phyloP scores from a whole-genome alignment of 345 rosid genomes.

The Hypericum androsaemum region DNA sequence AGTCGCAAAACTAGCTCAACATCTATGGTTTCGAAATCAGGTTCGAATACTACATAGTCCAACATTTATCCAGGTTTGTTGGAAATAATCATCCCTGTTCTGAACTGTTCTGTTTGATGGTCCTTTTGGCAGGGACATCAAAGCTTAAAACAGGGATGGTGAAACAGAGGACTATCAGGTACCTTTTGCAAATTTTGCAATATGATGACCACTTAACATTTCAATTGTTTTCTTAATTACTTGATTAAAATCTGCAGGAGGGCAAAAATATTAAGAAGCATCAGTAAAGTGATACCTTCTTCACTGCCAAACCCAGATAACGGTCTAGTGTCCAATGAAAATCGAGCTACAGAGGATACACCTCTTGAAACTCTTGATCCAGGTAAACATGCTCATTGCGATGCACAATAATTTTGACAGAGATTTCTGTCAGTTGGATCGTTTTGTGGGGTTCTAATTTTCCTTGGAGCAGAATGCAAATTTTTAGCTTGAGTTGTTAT shows the following conservation, averaged over 20 bases:
- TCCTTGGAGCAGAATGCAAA: too few relatives aligned
- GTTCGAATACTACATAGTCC: conserved; percentile 16
- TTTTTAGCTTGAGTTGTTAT: too few relatives aligned
- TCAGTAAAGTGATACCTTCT: conserved; percentile 23
- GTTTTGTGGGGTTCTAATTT: background rate
- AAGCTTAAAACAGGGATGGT: conserved; percentile 51
- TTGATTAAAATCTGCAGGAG: conserved; percentile 31
- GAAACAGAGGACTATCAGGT: conserved; percentile 75
- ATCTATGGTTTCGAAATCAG: conserved; percentile 44
- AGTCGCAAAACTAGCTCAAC: conserved; percentile 48
- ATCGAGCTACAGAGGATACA: conserved; percentile 19
- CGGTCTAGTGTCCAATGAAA: conserved; percentile 33
- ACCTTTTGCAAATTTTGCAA: conserved; percentile 6
- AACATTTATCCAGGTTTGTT: background rate
- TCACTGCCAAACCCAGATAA: conserved; percentile 14
- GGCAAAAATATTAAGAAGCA: conserved; percentile 52
- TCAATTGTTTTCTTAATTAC: conserved; percentile 1
- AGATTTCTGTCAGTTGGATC: conserved; percentile 8
- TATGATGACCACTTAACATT: background rate
- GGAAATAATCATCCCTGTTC: background rate
- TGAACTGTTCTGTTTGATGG: background rate
- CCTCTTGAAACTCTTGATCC: conserved; percentile 21
- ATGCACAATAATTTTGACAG: background rate
- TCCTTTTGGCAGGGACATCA: conserved; percentile 31
- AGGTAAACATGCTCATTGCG: conserved; percentile 24